phyloP scores from a whole-genome alignment of 1,139 yeast genomes.

The Kodamaea anthophila region DNA sequence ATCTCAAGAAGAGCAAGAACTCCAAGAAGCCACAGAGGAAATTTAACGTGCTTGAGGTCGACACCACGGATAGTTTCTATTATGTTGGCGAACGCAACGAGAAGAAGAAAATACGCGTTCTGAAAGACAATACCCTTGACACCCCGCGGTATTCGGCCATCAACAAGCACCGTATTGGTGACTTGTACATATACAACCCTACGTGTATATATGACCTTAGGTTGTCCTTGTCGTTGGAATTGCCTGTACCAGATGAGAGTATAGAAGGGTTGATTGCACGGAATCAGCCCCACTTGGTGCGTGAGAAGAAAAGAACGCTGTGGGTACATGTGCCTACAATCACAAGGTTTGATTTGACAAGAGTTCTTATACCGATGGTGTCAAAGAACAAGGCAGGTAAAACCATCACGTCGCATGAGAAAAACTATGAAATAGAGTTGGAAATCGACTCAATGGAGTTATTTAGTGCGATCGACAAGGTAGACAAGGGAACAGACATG shows the following conservation, averaged over 20 bases:
- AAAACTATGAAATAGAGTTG: constrained; percentile 55
- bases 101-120: constrained; percentile 57
- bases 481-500: constrained; percentile 45
- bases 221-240: constrained; percentile 68
- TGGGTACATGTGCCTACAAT: constrained; percentile 64
- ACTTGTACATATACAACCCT: constrained; percentile 67
- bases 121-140: constrained; percentile 50
- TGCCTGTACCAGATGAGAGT: constrained; percentile 58
- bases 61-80: constrained; percentile 37
- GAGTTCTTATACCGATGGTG: constrained; percentile 46
- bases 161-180: constrained; percentile 65
- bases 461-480: constrained; percentile 53
- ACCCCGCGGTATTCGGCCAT: constrained; percentile 69
- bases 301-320: constrained; percentile 61
- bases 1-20: constrained; percentile 19
- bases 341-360: constrained; percentile 65
- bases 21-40: constrained; percentile 29
- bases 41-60: constrained; percentile 36
- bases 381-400: constrained; percentile 39
- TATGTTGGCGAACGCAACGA: constrained; percentile 37
- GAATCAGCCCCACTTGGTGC: constrained; percentile 43
- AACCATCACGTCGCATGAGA: constrained; percentile 34
- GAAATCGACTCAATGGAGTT: constrained; percentile 68
- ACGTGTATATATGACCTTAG: constrained; percentile 73
- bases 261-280: constrained; percentile 32